Conservation (phyloP, 345 rosid species). For the Lepidium didymum region DNA sequence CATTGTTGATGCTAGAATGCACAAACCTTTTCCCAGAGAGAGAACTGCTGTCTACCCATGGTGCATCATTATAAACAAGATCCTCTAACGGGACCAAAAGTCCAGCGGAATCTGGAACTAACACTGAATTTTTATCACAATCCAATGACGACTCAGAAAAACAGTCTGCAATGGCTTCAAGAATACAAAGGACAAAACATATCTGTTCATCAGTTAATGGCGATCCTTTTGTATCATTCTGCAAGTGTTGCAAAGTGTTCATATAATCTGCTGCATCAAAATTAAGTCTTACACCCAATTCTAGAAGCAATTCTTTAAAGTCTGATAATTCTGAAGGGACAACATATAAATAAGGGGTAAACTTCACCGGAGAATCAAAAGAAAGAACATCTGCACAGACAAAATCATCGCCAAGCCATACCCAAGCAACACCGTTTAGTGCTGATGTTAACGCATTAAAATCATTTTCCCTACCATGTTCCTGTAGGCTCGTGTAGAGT, state of each 20-base stretch:
- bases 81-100: constrained; percentile 49
- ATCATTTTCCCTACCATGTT: constrained; percentile 50
- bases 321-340: constrained; percentile 92
- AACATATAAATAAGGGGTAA: constrained; percentile 85
- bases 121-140: constrained; percentile 48
- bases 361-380: constrained; percentile 95
- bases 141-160: constrained; percentile 41
- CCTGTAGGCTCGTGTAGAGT: constrained; percentile 63
- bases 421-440: constrained; percentile 71
- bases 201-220: constrained; percentile 64
- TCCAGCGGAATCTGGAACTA: constrained; percentile 75
- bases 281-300: constrained; percentile 73
- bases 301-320: constrained; percentile 68
- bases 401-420: constrained; percentile 95
- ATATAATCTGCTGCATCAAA: constrained; percentile 76
- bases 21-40: constrained; percentile 65
- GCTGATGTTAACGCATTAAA: constrained; percentile 50
- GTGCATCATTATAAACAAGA: constrained; percentile 90
- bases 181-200: constrained; percentile 66
- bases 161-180: constrained; percentile 81
- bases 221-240: constrained; percentile 54
- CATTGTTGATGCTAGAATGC: constrained; percentile 75
- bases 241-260: constrained; percentile 62
- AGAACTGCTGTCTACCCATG: constrained; percentile 79
- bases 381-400: constrained; percentile 74